Conservation (phyloP, 2,329 filamentous ascomycete genomes). For the Cladophialophora psammophila region DNA sequence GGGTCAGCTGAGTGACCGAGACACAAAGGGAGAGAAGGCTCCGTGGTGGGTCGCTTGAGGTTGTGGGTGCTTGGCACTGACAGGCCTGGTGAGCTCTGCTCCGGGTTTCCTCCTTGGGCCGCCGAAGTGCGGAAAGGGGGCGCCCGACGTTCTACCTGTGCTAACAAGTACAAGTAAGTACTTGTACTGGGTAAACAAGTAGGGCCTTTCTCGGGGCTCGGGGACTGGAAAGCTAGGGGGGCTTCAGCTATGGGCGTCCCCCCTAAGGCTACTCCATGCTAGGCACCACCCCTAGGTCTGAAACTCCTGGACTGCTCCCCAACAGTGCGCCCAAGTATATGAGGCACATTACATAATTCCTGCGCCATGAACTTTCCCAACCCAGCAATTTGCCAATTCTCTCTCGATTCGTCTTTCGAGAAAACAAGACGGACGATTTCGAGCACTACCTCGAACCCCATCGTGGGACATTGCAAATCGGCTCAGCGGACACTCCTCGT, state of each 20-base stretch:
- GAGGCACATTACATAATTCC: background rate
- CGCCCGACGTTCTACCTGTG: background rate
- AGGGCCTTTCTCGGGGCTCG: background rate
- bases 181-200: too few relatives aligned
- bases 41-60: too few relatives aligned
- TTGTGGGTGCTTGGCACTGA: too few relatives aligned
- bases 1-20: background rate
- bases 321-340: background rate
- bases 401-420: background rate
- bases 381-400: background rate
- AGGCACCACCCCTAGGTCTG: background rate
- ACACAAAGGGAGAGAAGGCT: background rate
- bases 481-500: slow-evolving; percentile 3
- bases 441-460: background rate
- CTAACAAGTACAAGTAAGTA: too few relatives aligned
- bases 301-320: background rate
- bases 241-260: background rate
- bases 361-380: background rate
- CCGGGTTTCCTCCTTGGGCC: slow-evolving; percentile 6
- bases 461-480: background rate
- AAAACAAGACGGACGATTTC: background rate
- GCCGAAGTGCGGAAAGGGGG: background rate
- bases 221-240: background rate
- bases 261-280: background rate
- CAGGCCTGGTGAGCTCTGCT: background rate